These are phyloP conservation scores for Fusarium udum DNA, from an alignment of 2,329 filamentous ascomycete species.

Conservation along the genomic window DNA sequence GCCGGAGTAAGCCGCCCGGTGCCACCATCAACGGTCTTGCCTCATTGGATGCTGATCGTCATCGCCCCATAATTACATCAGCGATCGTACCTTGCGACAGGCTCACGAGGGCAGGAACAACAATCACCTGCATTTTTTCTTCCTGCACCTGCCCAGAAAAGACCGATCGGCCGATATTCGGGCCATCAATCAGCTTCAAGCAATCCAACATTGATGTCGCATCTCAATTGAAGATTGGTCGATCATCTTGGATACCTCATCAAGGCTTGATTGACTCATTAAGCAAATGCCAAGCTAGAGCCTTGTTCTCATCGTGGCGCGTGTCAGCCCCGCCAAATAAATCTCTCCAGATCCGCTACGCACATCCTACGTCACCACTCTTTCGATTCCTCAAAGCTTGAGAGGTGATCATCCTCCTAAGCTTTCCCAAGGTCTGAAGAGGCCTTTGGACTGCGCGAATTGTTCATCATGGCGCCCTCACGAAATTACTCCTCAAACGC, in stretches of 20 bases:
- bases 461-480: conserved; percentile 33
- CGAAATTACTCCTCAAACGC: conserved; percentile 14
- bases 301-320: conserved; percentile 31
- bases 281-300: conserved; percentile 15
- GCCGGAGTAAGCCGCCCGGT: conserved; percentile 15
- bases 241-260: not conserved
- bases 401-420: conserved; percentile 4
- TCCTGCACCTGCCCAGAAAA: conserved; percentile 10
- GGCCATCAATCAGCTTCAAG: not conserved
- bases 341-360: not conserved
- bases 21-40: not conserved
- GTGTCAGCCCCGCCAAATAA: conserved; percentile 36
- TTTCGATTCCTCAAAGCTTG: not conserved
- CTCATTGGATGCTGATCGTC: not conserved
- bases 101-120: conserved; percentile 20
- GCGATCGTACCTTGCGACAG: conserved; percentile 8
- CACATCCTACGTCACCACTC: conserved; percentile 32
- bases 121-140: conserved; percentile 23
- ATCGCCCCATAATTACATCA: conserved; percentile 4
- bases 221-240: not conserved
- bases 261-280: not conserved
- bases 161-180: conserved; percentile 16
- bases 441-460: not conserved
- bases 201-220: conserved; percentile 11
- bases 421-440: not conserved